Evolutionary conservation across 768 basidiomycete genomes (phyloP), one percentile per base, ranked within the genome.

Genomic region (Tulasnella sp.): DNA sequence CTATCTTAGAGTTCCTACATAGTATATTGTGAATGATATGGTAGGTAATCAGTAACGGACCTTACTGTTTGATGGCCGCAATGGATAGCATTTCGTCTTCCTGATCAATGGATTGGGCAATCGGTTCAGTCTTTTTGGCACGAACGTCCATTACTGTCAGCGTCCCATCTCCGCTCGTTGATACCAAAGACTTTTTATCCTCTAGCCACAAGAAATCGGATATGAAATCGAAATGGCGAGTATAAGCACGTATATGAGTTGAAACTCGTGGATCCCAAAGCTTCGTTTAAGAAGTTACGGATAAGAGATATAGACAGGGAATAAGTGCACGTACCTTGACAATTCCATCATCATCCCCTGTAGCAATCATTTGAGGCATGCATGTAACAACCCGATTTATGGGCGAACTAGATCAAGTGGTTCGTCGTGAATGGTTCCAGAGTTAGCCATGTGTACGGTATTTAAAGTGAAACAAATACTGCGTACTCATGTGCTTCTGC

Each of bases 261-360:
- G 69, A 66, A 60, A 78, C 74, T 53, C 90, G 72, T 19, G 84
- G 79, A 63, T 95, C 91, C 91, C 91, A 95, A 22, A 96, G 72
- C 91, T 95, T n/a, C n/a, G 58, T 37, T 7, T 40, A n/a, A 31
- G 32, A 15, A 49, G 34, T 5, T 37, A 20, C 44, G n/a, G n/a
- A 45, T 8, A 15, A 28, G 27, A 4, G 20, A 7, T n/a, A 5
- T 31, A 16, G 33, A 44, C 22, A 35, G 35, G 28, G 5, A 27
- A 4, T 22, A 48, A 20, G 24, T 33, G 24, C 25, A 57, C 69
- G 45, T 45, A 86, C 89, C 74, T 93, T 93, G 64, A 96, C 79
- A 20, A 90, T 78, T 29, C 92, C 92, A 48, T 92, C 89, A 61
- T 96, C 92, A 63, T 95, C 92, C 15, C 92, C 92, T 5, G 86